These are phyloP conservation scores for Aspergillus baeticus DNA, from an alignment of 495 filamentous ascomycete genomes.

Conservation along the genomic window DNA sequence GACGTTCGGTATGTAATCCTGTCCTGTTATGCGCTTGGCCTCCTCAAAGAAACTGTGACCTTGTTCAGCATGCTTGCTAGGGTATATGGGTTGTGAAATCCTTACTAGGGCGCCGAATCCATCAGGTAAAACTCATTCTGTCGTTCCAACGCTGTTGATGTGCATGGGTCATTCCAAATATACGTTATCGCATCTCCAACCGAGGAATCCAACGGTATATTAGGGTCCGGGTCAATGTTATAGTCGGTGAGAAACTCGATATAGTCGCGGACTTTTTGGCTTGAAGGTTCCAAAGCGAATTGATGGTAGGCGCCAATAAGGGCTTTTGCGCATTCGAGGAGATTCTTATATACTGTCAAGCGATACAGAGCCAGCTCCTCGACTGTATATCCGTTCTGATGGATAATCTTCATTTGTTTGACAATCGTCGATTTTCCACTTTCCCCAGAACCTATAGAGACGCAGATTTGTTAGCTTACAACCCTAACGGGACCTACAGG, in stretches of 20 bases:
- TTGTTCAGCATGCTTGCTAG: slow-evolving; percentile 9
- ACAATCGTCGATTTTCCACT: slow-evolving; percentile 99
- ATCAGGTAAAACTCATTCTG: slow-evolving; percentile 98
- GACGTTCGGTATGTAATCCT: slow-evolving; percentile 86
- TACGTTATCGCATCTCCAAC: slow-evolving; percentile 80
- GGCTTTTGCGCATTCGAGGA: slow-evolving; percentile 92
- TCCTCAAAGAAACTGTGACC: slow-evolving; percentile 86
- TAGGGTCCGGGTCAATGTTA: slow-evolving; percentile 84
- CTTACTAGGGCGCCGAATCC: slow-evolving; percentile 98
- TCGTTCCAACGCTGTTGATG: slow-evolving; percentile 82
- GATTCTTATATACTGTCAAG: slow-evolving; percentile 95
- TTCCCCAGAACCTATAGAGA: slow-evolving; percentile 79
- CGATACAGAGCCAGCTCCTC: slow-evolving; percentile 92
- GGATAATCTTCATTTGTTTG: slow-evolving; percentile 99
- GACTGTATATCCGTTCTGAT: slow-evolving; percentile 91
- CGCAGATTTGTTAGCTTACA: slow-evolving; percentile 8
- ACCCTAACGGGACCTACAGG: not conserved
- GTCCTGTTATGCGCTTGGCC: slow-evolving; percentile 77
- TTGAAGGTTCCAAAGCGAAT: slow-evolving; percentile 75
- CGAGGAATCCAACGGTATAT: slow-evolving; percentile 71
- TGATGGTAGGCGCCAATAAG: slow-evolving; percentile 85
- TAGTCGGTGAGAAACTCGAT: slow-evolving; percentile 83
- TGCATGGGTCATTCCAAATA: slow-evolving; percentile 87
- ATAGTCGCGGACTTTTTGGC: slow-evolving; percentile 68
- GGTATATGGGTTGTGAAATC: slow-evolving; percentile 13